These are phyloP conservation scores for Phytophthora rubi DNA, from an alignment of 352 stramenopile genomes.

Conservation along the genomic window DNA sequence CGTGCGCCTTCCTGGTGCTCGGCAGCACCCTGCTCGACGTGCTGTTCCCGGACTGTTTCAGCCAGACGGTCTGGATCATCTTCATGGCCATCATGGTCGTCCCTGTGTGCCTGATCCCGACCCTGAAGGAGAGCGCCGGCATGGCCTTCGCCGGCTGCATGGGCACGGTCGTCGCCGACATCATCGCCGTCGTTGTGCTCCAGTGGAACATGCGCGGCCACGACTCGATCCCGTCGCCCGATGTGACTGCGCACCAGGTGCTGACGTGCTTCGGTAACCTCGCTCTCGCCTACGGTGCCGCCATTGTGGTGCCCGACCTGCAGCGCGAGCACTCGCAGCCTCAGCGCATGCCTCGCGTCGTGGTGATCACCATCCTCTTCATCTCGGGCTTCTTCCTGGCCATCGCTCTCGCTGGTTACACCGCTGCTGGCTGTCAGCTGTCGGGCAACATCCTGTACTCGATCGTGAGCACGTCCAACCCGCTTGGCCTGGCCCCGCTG, in stretches of 20 bases:
- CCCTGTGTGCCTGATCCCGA: conserved; percentile 46
- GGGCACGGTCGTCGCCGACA: conserved; percentile 44
- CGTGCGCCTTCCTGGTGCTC: conserved; percentile 49
- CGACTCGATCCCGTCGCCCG: conserved; percentile 30
- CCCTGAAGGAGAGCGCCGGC: conserved; percentile 35
- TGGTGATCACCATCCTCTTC: conserved; percentile 41
- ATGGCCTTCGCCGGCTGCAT: conserved; percentile 39
- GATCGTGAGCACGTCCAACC: conserved; percentile 1
- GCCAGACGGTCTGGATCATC: conserved; percentile 44
- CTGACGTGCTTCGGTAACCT: conserved; percentile 48
- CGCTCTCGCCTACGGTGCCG: conserved; percentile 46
- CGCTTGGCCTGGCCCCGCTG: conserved; percentile 34
- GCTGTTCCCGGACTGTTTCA: conserved; percentile 46
- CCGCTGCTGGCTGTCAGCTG: conserved; percentile 49
- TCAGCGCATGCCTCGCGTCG: conserved; percentile 45
- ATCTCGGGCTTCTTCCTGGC: conserved; percentile 45
- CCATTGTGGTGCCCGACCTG: conserved; percentile 49
- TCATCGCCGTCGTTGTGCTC: conserved; percentile 37
- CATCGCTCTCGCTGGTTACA: conserved; percentile 41
- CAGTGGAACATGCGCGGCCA: conserved; percentile 45
- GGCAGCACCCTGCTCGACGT: conserved; percentile 38
- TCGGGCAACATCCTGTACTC: conserved; percentile 40
- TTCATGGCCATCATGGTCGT: conserved; percentile 47
- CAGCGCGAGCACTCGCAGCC: conserved; percentile 26
- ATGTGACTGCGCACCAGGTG: conserved; percentile 43